Evolutionary conservation across 1,284 basidiomycete genomes (phyloP).

Genomic region (Butyriboletus regius): DNA sequence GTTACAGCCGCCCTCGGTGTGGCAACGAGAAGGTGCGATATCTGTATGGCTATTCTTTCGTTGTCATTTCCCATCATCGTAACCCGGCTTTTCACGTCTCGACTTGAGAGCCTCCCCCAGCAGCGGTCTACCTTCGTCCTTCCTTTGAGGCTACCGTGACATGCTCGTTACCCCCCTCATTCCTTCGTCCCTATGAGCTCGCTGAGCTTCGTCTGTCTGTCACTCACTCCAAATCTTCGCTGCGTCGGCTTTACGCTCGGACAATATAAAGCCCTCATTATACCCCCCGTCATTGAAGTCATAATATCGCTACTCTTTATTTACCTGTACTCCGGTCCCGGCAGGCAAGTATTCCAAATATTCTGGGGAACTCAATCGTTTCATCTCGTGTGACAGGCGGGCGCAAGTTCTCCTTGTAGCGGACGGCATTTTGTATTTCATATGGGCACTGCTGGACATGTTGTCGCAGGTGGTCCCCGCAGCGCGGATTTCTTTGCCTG

Average conservation of each 20-base stretch:
- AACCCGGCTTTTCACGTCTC: neutral
- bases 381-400: slow-evolving; percentile 30
- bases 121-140: slow-evolving; percentile 20
- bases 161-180: slow-evolving; percentile 14
- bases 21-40: slow-evolving; percentile 16
- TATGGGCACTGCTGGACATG: slow-evolving; percentile 54
- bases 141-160: slow-evolving; percentile 20
- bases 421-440: slow-evolving; percentile 56
- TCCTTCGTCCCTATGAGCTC: slow-evolving; percentile 18
- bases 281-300: slow-evolving; percentile 58
- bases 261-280: slow-evolving; percentile 48
- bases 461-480: slow-evolving; percentile 50
- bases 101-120: slow-evolving; percentile 5
- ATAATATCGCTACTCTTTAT: slow-evolving; percentile 51
- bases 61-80: slow-evolving; percentile 22
- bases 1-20: slow-evolving; percentile 19
- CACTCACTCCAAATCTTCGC: slow-evolving; percentile 61
- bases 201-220: slow-evolving; percentile 55
- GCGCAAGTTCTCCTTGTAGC: slow-evolving; percentile 52
- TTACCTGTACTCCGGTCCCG: slow-evolving; percentile 44
- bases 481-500: slow-evolving; percentile 35
- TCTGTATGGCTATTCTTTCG: slow-evolving; percentile 1
- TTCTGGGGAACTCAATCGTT: neutral
- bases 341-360: slow-evolving; percentile 41
- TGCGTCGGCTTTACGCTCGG: slow-evolving; percentile 49